phyloP scores from a whole-genome alignment of 1,284 basidiomycete species.

The Tremellales sp. region DNA sequence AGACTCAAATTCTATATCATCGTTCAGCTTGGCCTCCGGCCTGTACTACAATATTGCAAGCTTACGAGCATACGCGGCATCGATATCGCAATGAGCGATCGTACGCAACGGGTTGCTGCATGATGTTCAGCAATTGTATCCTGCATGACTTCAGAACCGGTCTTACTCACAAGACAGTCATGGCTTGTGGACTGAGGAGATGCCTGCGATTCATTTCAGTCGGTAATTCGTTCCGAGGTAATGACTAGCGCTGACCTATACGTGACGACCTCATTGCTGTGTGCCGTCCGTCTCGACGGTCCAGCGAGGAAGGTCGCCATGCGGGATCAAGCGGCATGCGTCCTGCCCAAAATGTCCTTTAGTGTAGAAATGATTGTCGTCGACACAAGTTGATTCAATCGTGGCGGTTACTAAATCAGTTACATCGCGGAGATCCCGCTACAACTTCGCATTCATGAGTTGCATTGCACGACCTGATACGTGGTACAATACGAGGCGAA shows the following conservation, averaged over 20 bases:
- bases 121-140: too few relatives aligned
- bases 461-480: too few relatives aligned
- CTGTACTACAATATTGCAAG: too few relatives aligned
- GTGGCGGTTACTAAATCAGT: too few relatives aligned
- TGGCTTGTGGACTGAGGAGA: constrained; percentile 38
- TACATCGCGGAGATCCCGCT: too few relatives aligned
- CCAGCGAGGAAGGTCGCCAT: constrained; percentile 25
- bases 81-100: constrained; percentile 87
- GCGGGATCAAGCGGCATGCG: too few relatives aligned
- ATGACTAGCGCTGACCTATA: constrained; percentile 13
- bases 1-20: constrained; percentile 75
- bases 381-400: too few relatives aligned
- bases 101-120: constrained; percentile 47
- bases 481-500: too few relatives aligned
- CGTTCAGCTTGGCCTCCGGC: too few relatives aligned
- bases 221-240: neutral
- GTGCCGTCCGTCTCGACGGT: constrained; percentile 11
- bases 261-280: constrained; percentile 7
- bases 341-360: too few relatives aligned
- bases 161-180: constrained; percentile 36
- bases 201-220: constrained; percentile 21
- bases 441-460: too few relatives aligned
- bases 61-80: constrained; percentile 75
- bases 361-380: too few relatives aligned
- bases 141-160: neutral